Conservation (phyloP, 2,329 filamentous ascomycete species). For the Daldinia sp. region DNA sequence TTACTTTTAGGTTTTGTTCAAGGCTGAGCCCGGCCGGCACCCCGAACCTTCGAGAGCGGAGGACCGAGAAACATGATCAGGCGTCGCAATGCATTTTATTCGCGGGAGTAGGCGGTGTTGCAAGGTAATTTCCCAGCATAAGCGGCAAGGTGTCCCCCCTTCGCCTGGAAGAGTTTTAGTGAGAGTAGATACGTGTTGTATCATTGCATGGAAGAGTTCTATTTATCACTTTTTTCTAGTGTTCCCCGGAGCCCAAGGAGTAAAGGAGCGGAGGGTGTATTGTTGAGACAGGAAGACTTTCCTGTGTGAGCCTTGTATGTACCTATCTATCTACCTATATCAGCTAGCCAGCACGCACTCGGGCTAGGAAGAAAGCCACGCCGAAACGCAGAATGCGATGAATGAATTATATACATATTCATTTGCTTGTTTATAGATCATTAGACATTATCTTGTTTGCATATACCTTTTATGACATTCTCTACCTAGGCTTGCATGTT, state of each 20-base stretch:
- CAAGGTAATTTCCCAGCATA: neutral
- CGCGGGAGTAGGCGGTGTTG: conserved; percentile 27
- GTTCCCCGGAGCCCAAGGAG: neutral
- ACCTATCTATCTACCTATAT: conserved; percentile 2
- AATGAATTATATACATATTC: conserved; percentile 2
- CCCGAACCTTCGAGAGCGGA: neutral
- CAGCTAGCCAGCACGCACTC: neutral
- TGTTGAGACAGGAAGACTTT: neutral
- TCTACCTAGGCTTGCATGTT: too few species aligned
- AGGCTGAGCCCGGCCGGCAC: neutral
- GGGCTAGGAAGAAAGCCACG: neutral
- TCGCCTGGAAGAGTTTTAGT: neutral
- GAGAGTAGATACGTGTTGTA: neutral
- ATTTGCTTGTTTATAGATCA: neutral
- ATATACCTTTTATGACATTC: neutral
- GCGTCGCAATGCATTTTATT: conserved; percentile 21
- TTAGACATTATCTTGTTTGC: neutral
- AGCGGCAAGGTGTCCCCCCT: neutral
- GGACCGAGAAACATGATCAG: conserved; percentile 6
- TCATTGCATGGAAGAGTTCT: neutral
- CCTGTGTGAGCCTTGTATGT: neutral
- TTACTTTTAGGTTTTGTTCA: conserved; percentile 15
- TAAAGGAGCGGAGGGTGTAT: neutral
- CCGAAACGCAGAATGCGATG: conserved; percentile 11
- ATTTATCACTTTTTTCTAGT: neutral